A percentile compares a stretch with the other conserved stretches of the same genome.
Conservation (phyloP, 2,329 filamentous ascomycete species). For the Bertia moriformis region DNA sequence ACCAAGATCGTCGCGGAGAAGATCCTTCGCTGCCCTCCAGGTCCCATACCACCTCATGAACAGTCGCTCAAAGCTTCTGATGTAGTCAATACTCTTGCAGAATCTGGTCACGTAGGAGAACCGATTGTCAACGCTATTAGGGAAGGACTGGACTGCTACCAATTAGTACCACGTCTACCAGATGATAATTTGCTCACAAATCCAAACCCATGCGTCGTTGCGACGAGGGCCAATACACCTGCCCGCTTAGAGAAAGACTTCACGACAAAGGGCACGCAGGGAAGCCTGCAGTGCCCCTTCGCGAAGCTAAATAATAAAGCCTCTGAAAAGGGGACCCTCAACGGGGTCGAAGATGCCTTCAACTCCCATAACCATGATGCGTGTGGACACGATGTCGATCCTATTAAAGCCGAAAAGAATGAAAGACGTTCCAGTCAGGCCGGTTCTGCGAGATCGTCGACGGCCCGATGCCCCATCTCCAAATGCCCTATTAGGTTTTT, state of each 20-base stretch:
- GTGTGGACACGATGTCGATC: neutral
- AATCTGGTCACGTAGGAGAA: neutral
- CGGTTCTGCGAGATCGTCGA: neutral
- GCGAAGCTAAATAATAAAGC: neutral
- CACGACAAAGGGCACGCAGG: conserved; percentile 1
- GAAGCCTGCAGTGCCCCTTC: neutral
- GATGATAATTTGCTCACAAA: neutral
- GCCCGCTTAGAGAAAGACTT: neutral
- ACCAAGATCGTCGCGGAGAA: neutral
- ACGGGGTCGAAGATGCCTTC: neutral
- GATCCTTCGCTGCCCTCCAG: neutral
- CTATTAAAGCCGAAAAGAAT: neutral
- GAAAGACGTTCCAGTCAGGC: neutral
- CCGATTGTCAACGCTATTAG: neutral
- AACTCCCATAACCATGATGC: neutral
- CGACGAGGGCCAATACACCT: neutral
- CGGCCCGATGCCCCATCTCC: neutral
- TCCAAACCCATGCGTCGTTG: neutral
- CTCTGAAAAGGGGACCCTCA: neutral
- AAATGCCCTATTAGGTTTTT: neutral
- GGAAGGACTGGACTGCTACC: neutral
- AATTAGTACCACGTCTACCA: neutral
- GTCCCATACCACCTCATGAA: neutral
- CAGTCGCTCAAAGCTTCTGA: neutral
- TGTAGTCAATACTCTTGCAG: neutral